A percentile compares a stretch with the other conserved stretches of the same genome.
These are phyloP conservation scores for Hortiboletus campestris DNA, from an alignment of 768 basidiomycete species.

Conservation along the genomic window DNA sequence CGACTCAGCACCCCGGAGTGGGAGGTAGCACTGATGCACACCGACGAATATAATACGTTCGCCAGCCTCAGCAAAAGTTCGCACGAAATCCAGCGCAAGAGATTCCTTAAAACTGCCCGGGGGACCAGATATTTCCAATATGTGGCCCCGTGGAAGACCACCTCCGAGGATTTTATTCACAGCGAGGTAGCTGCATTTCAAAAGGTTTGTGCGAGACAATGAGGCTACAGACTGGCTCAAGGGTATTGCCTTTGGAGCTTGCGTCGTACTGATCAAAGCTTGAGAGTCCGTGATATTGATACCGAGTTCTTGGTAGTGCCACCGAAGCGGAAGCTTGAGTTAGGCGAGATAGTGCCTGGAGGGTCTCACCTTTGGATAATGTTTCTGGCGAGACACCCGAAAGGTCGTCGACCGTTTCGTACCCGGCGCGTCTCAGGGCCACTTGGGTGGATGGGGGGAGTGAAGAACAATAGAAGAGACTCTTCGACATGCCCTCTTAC, in stretches of 20 bases:
- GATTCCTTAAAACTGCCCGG: conserved; percentile 68
- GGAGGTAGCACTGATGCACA: conserved; percentile 28
- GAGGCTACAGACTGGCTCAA: conserved; percentile 60
- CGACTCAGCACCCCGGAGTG: conserved; percentile 1
- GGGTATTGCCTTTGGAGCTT: conserved; percentile 30
- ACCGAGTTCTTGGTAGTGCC: conserved; percentile 43
- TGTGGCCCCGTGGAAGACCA: conserved; percentile 57
- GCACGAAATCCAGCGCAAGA: conserved; percentile 49
- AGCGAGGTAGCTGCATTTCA: conserved; percentile 37
- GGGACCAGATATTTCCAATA: conserved; percentile 75
- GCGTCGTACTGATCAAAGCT: conserved; percentile 43
- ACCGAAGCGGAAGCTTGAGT: not conserved
- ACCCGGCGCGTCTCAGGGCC: conserved; percentile 52
- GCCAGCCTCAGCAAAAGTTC: conserved; percentile 44
- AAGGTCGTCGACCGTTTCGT: conserved; percentile 57
- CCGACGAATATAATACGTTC: conserved; percentile 66
- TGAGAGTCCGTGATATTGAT: conserved; percentile 46
- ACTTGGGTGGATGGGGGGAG: conserved; percentile 46
- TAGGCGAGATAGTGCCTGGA: not conserved
- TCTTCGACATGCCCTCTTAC: conserved; percentile 34
- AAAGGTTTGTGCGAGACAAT: conserved; percentile 24
- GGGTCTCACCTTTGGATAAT: conserved; percentile 49
- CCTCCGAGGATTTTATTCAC: conserved; percentile 62
- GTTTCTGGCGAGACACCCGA: conserved; percentile 39
- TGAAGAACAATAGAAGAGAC: conserved; percentile 43